Evolutionary conservation across 257 asterid genomes (phyloP).

Genomic region (Nyctanthes arbortristis): DNA sequence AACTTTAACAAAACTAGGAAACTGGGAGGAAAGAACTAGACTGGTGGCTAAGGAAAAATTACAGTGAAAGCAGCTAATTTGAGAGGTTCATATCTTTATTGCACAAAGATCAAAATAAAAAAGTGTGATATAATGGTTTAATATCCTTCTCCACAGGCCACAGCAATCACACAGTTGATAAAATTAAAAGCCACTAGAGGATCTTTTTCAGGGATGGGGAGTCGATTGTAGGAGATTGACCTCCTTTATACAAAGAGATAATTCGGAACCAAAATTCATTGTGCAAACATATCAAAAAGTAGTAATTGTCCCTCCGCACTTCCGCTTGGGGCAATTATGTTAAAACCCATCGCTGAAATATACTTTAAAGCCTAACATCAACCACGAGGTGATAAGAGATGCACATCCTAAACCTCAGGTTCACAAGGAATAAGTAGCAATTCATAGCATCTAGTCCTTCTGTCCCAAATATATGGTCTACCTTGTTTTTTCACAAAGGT

Average conservation of each 20-base stretch:
- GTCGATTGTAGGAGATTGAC: neutral
- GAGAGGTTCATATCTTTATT: neutral
- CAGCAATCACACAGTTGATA: neutral
- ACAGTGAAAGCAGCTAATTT: neutral
- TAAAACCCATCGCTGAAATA: neutral
- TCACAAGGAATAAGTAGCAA: neutral
- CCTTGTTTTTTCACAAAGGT: too few relatives aligned
- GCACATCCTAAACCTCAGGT: neutral
- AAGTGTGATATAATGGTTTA: neutral
- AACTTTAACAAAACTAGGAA: neutral
- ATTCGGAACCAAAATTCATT: neutral
- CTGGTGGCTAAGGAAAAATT: neutral
- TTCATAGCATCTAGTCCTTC: neutral
- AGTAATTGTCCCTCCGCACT: neutral
- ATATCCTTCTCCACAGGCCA: neutral
- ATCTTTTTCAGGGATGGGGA: neutral
- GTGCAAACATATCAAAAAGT: neutral
- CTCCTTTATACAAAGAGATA: neutral
- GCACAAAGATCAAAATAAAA: neutral
- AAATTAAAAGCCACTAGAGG: too few relatives aligned
- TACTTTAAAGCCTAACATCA: neutral
- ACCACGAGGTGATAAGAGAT: neutral
- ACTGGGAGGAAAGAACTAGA: neutral
- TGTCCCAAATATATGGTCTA: too few relatives aligned
- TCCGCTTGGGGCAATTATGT: neutral